phyloP scores from a whole-genome alignment of 768 basidiomycete species.

The Stropharia rugosoannulata region DNA sequence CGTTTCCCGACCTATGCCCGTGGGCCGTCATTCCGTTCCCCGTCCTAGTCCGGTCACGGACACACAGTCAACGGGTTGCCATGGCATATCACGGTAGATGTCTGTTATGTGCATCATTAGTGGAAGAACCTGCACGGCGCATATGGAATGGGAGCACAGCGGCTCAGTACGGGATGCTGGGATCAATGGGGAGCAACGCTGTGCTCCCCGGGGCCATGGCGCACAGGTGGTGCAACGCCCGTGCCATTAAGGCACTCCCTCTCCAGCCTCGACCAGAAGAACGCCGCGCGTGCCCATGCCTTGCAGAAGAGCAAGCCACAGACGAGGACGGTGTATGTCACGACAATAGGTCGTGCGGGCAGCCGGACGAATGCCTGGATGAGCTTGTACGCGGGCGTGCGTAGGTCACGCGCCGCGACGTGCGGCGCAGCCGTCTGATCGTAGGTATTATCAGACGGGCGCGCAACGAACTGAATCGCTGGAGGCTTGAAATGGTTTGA shows the following conservation, averaged over 20 bases:
- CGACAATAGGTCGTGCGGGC: constrained; percentile 38
- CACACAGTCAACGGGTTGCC: too few relatives aligned
- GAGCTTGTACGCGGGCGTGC: constrained; percentile 29
- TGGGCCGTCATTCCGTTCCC: too few relatives aligned
- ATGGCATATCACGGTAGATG: too few relatives aligned
- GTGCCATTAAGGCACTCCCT: background rate
- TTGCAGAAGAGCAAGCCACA: constrained; percentile 48
- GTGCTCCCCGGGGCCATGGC: background rate
- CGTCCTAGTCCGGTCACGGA: too few relatives aligned
- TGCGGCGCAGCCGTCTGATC: constrained; percentile 47
- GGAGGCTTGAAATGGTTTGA: background rate
- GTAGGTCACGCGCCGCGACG: constrained; percentile 40
- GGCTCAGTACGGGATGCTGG: too few relatives aligned
- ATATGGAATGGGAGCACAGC: too few relatives aligned
- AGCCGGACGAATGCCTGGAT: constrained; percentile 33
- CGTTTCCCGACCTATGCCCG: too few relatives aligned
- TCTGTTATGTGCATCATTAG: too few relatives aligned
- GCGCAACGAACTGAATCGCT: constrained; percentile 15
- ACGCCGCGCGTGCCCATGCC: constrained; percentile 37
- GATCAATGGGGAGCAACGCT: too few relatives aligned
- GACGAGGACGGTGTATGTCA: constrained; percentile 54
- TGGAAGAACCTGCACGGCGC: too few relatives aligned
- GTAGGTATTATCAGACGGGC: constrained; percentile 37
- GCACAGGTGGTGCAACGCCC: background rate
- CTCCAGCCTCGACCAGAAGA: constrained; percentile 41